Evolutionary conservation across 371 early-diverging fungal species (phyloP).

Genomic region (Rhizopus delemar): DNA sequence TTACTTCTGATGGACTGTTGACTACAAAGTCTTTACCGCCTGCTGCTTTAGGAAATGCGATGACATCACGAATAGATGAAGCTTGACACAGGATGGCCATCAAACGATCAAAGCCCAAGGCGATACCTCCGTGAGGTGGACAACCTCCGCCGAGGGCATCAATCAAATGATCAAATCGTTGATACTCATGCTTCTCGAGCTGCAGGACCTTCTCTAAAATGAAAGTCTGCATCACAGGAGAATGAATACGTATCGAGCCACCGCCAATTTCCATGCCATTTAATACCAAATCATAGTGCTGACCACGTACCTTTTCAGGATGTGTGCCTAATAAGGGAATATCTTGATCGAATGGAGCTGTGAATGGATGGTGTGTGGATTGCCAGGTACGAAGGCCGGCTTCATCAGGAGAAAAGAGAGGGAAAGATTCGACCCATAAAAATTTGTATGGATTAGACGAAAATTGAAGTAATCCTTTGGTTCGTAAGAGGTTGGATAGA

Average conservation of each 20-base stretch:
- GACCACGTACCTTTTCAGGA: slow-evolving; percentile 75
- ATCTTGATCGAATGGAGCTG: slow-evolving; percentile 77
- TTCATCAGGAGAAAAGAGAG: slow-evolving; percentile 77
- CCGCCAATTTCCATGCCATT: slow-evolving; percentile 94
- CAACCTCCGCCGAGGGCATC: slow-evolving; percentile 83
- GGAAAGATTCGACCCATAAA: slow-evolving; percentile 89
- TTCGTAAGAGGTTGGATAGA: slow-evolving; percentile 56
- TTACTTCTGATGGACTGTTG: slow-evolving; percentile 71
- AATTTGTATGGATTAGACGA: slow-evolving; percentile 61
- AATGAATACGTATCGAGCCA: slow-evolving; percentile 89
- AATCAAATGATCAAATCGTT: slow-evolving; percentile 79
- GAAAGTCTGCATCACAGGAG: slow-evolving; percentile 72
- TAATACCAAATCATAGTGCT: slow-evolving; percentile 89
- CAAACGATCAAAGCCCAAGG: slow-evolving; percentile 84
- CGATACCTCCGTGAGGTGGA: slow-evolving; percentile 92
- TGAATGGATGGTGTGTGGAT: slow-evolving; percentile 92
- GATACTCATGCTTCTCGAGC: slow-evolving; percentile 51
- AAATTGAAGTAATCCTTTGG: slow-evolving; percentile 56
- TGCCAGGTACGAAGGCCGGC: slow-evolving; percentile 50
- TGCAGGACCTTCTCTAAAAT: slow-evolving; percentile 75
- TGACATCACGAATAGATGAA: slow-evolving; percentile 83
- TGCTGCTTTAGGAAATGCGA: slow-evolving; percentile 90
- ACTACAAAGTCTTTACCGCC: slow-evolving; percentile 84
- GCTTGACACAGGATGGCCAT: slow-evolving; percentile 78
- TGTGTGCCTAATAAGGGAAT: slow-evolving; percentile 59